Evolutionary conservation across 805 yeast genomes (phyloP).

Genomic region (Wickerhamomyces canadensis): DNA sequence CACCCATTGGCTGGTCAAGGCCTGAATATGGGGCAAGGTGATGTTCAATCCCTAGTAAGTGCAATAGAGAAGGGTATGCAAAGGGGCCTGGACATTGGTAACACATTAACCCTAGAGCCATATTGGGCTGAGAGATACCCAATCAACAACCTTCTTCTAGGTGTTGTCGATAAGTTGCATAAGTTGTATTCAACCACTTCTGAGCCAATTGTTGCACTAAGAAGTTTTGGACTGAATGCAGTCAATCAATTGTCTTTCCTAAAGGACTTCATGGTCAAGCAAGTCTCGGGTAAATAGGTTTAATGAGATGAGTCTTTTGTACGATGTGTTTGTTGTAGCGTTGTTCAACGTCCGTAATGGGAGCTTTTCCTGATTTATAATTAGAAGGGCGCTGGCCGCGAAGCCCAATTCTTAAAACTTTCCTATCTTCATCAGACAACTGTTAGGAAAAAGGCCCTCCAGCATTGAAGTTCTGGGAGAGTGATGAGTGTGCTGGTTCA

Average conservation of each 20-base stretch:
- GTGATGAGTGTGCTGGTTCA: constrained; percentile 39
- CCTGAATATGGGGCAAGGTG: constrained; percentile 94
- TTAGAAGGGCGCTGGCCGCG: neutral
- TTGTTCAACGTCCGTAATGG: no score
- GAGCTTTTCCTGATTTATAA: no score
- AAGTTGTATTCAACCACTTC: constrained; percentile 75
- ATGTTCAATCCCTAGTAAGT: constrained; percentile 64
- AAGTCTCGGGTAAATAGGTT: constrained; percentile 40
- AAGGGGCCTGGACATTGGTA: constrained; percentile 87
- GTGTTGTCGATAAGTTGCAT: constrained; percentile 88
- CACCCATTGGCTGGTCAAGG: constrained; percentile 99
- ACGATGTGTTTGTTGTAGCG: no score
- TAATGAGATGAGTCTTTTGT: no score
- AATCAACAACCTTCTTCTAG: constrained; percentile 71
- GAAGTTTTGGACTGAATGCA: constrained; percentile 71
- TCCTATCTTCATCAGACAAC: no score
- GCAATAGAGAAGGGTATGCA: constrained; percentile 66
- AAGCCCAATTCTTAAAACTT: no score
- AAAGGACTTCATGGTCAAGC: constrained; percentile 64
- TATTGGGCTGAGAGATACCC: constrained; percentile 83
- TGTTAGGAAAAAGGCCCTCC: no score
- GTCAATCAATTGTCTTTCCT: constrained; percentile 59
- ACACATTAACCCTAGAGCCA: constrained; percentile 73
- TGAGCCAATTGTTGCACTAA: constrained; percentile 64
- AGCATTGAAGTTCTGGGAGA: no score